These are phyloP conservation scores for Panicum miliaceum DNA, from an alignment of 176 grass and related monocot genomes.

Conservation along the genomic window DNA sequence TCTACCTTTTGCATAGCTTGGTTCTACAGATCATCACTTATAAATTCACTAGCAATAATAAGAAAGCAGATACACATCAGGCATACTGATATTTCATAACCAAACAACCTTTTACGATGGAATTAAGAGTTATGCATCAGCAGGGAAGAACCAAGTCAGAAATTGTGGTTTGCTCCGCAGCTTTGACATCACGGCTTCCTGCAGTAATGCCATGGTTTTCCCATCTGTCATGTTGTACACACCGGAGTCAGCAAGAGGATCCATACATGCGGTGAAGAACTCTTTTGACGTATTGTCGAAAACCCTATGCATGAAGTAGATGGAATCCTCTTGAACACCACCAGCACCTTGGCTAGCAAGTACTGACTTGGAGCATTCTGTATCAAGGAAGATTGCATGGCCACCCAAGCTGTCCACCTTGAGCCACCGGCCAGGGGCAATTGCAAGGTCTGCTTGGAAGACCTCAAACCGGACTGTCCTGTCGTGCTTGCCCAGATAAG, in stretches of 20 bases:
- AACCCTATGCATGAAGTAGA: slow-evolving; percentile 23
- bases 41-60: too few relatives aligned
- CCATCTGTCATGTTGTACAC: slow-evolving; percentile 15
- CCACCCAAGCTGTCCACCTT: not conserved
- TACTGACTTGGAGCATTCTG: not conserved
- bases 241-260: not conserved
- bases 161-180: not conserved
- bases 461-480: not conserved
- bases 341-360: not conserved
- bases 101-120: too few relatives aligned
- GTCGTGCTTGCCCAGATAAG: not conserved
- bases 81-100: too few relatives aligned
- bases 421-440: not conserved
- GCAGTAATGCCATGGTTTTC: not conserved
- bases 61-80: too few relatives aligned
- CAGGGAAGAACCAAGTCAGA: slow-evolving; percentile 27
- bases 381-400: not conserved
- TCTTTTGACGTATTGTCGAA: too few relatives aligned
- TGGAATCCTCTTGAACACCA: slow-evolving; percentile 7
- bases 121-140: too few relatives aligned
- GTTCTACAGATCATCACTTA: too few relatives aligned
- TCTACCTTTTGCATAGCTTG: too few relatives aligned
- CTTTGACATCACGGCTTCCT: not conserved
- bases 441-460: not conserved
- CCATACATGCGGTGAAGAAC: not conserved